Conservation (phyloP, 2,329 filamentous ascomycete species). For the Nigrograna mackinnonii region DNA sequence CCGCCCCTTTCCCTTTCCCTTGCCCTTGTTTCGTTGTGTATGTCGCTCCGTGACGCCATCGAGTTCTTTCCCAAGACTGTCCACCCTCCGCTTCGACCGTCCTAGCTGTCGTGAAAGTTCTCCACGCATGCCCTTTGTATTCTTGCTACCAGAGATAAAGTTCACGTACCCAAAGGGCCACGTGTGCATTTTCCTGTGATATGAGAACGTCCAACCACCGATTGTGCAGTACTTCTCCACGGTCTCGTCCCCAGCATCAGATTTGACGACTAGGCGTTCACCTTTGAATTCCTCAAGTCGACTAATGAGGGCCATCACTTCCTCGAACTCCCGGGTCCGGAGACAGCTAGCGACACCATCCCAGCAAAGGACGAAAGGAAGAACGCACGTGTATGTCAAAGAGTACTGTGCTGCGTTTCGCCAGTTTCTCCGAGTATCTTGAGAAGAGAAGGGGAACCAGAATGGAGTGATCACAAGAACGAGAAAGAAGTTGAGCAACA, state of each 20-base stretch:
- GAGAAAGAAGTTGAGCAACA: conserved; percentile 45
- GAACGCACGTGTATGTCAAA: conserved; percentile 67
- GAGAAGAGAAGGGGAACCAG: conserved; percentile 39
- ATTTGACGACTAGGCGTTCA: conserved; percentile 7
- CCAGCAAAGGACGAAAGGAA: conserved; percentile 69
- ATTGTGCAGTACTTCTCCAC: conserved; percentile 4
- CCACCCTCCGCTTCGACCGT: too few relatives aligned
- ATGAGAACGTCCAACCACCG: conserved; percentile 47
- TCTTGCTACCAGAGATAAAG: conserved; percentile 43
- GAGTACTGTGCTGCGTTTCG: conserved; percentile 53
- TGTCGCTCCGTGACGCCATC: neutral
- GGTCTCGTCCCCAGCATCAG: neutral
- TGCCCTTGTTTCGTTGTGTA: neutral
- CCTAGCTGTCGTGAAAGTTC: too few relatives aligned
- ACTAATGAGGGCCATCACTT: conserved; percentile 64
- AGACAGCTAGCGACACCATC: conserved; percentile 71
- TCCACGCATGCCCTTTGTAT: too few relatives aligned
- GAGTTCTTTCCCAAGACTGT: neutral
- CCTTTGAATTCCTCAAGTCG: neutral
- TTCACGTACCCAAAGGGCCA: conserved; percentile 53
- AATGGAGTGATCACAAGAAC: conserved; percentile 58
- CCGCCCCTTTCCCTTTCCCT: neutral
- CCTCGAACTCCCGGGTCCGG: conserved; percentile 67
- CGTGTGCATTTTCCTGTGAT: conserved; percentile 48
- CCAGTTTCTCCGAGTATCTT: neutral